Percentiles rank a stretch among this genome's conserved stretches.
phyloP scores from a whole-genome alignment of 1,284 basidiomycete genomes.

The Fistulina hepatica region DNA sequence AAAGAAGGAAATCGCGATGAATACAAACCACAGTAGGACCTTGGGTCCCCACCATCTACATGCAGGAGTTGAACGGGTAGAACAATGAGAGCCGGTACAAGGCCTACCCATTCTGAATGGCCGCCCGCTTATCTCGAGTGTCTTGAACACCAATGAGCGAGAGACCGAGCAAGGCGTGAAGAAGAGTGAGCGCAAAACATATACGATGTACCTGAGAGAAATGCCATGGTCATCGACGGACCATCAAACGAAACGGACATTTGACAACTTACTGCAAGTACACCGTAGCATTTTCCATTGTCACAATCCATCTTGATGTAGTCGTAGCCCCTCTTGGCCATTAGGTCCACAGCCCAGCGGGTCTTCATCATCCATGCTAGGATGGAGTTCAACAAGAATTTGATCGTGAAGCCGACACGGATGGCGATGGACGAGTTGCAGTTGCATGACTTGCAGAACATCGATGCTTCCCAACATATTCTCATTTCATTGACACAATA shows the following conservation, averaged over 20 bases:
- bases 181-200: conserved; percentile 87
- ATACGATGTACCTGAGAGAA: conserved; percentile 78
- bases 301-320: conserved; percentile 98
- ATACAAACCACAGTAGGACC: conserved; percentile 73
- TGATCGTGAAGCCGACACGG: conserved; percentile 95
- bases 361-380: conserved; percentile 96
- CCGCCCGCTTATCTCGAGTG: conserved; percentile 84
- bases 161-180: conserved; percentile 77
- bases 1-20: conserved; percentile 78
- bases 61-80: too few relatives aligned
- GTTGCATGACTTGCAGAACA: conserved; percentile 98
- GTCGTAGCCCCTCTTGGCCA: conserved; percentile 90
- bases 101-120: conserved; percentile 90
- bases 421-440: conserved; percentile 99
- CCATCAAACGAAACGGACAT: neutral
- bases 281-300: conserved; percentile 90
- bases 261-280: conserved; percentile 69
- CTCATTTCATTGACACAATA: conserved; percentile 7
- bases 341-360: conserved; percentile 74
- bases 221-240: conserved; percentile 3
- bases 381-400: conserved; percentile 94
- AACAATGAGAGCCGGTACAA: neutral
- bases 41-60: conserved; percentile 98
- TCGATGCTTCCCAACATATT: conserved; percentile 53
- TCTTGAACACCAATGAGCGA: conserved; percentile 81